phyloP scores from a whole-genome alignment of 2,329 filamentous ascomycete species.

The Fusarium austroafricanum region DNA sequence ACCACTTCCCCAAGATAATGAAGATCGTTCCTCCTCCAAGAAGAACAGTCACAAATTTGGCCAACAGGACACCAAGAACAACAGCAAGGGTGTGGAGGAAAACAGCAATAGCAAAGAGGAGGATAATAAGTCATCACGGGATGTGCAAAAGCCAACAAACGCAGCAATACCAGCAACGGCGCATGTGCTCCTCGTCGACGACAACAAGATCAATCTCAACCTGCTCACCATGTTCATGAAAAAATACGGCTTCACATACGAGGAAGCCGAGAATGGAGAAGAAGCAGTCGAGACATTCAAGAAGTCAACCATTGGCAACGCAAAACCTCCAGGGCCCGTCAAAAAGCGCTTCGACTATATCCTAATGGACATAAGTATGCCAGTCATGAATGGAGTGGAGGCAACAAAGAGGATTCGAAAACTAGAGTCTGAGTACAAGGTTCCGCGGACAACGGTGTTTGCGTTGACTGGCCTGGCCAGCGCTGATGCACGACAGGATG shows the following conservation, averaged over 20 bases:
- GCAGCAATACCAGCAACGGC: conserved; percentile 2
- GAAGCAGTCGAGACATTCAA: conserved; percentile 60
- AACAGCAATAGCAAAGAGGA: too few relatives aligned
- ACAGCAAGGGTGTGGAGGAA: background rate
- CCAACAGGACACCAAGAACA: background rate
- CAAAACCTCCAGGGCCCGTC: background rate
- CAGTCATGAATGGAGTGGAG: conserved; percentile 63
- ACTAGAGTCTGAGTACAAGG: conserved; percentile 56
- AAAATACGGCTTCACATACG: conserved; percentile 55
- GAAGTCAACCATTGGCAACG: conserved; percentile 34
- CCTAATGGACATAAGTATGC: conserved; percentile 66
- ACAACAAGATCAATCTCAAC: conserved; percentile 58
- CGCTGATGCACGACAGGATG: conserved; percentile 60
- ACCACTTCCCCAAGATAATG: background rate
- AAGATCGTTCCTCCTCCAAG: too few relatives aligned
- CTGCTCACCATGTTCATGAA: conserved; percentile 57
- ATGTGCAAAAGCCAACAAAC: background rate
- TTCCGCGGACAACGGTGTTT: conserved; percentile 59
- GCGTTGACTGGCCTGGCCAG: conserved; percentile 65
- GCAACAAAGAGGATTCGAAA: conserved; percentile 62
- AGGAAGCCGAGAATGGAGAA: conserved; percentile 59
- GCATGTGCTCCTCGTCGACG: conserved; percentile 55
- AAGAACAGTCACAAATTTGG: background rate
- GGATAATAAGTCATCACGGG: background rate
- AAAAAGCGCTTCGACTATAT: conserved; percentile 50